Conservation (phyloP, 768 basidiomycete genomes). For the Lactarius deliciosus region DNA sequence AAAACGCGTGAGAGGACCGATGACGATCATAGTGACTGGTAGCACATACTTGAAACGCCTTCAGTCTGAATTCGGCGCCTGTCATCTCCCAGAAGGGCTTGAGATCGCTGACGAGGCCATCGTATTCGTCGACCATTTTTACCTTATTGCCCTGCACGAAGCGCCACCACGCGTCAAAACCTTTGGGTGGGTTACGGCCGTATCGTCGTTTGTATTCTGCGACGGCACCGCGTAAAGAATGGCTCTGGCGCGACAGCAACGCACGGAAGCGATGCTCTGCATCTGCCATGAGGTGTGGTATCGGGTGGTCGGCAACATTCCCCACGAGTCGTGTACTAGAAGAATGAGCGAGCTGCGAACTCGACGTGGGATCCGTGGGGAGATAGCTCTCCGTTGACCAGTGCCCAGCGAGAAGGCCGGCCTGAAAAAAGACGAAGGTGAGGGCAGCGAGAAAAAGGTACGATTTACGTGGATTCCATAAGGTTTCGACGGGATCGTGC, state of each 20-base stretch:
- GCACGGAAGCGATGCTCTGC: constrained; percentile 72
- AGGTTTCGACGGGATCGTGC: constrained; percentile 7
- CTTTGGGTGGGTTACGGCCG: constrained; percentile 75
- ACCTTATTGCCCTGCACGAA: constrained; percentile 74
- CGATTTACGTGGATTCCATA: constrained; percentile 20
- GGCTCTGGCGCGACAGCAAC: constrained; percentile 73
- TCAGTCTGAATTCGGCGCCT: constrained; percentile 67
- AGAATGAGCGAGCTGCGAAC: constrained; percentile 31
- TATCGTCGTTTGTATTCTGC: constrained; percentile 80
- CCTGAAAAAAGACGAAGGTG: constrained; percentile 37
- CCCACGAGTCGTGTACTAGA: constrained; percentile 30
- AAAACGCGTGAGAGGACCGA: constrained; percentile 4
- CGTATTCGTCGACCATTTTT: constrained; percentile 88
- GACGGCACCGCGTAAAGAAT: constrained; percentile 74
- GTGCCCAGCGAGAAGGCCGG: constrained; percentile 37
- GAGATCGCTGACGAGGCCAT: constrained; percentile 73
- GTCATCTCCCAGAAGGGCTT: constrained; percentile 80
- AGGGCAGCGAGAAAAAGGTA: constrained; percentile 34
- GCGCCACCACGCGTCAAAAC: constrained; percentile 88
- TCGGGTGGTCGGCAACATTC: constrained; percentile 62
- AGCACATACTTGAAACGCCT: constrained; percentile 55
- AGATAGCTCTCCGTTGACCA: constrained; percentile 30
- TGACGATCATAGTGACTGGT: constrained; percentile 9
- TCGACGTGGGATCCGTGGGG: constrained; percentile 31
- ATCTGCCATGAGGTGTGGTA: constrained; percentile 77